Conservation (phyloP, 495 filamentous ascomycete genomes). For the Penicillium dipodomyicola region DNA sequence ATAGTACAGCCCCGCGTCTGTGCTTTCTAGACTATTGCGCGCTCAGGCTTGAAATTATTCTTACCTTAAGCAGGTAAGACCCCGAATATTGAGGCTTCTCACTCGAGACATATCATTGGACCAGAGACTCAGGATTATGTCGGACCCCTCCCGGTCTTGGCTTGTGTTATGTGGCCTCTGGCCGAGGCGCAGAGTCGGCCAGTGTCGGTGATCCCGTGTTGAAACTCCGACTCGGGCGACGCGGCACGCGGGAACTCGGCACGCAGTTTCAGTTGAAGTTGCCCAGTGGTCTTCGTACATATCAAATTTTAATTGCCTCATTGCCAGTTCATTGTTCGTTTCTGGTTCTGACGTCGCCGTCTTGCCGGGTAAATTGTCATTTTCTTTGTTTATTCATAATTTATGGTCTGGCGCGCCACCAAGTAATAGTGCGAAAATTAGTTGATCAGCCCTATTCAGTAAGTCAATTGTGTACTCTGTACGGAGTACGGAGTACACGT, state of each 20-base stretch:
- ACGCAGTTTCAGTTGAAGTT: constrained; percentile 1
- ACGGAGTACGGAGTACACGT: background rate
- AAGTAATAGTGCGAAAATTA: background rate
- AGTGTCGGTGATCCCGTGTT: constrained; percentile 18
- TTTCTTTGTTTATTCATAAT: background rate
- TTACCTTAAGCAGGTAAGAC: background rate
- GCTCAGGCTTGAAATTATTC: background rate
- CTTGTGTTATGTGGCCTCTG: background rate
- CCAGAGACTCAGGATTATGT: background rate
- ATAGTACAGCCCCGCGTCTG: constrained; percentile 1
- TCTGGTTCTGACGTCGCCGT: background rate
- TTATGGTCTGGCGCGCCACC: background rate
- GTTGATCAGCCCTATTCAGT: constrained; percentile 3
- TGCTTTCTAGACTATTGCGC: constrained; percentile 1
- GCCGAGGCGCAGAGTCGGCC: background rate
- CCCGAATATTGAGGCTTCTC: background rate
- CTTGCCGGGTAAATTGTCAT: constrained; percentile 10
- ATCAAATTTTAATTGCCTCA: background rate
- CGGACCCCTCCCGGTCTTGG: constrained; percentile 5
- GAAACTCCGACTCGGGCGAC: constrained; percentile 4
- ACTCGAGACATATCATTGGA: background rate
- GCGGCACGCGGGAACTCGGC: constrained; percentile 13
- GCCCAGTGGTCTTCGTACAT: too few species aligned
- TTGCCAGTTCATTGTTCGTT: background rate
- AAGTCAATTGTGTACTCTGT: background rate